Evolutionary conservation across 352 stramenopile species (phyloP), one percentile per base, ranked within the genome.

Genomic region (Hyaloperonospora arabidopsidis): DNA sequence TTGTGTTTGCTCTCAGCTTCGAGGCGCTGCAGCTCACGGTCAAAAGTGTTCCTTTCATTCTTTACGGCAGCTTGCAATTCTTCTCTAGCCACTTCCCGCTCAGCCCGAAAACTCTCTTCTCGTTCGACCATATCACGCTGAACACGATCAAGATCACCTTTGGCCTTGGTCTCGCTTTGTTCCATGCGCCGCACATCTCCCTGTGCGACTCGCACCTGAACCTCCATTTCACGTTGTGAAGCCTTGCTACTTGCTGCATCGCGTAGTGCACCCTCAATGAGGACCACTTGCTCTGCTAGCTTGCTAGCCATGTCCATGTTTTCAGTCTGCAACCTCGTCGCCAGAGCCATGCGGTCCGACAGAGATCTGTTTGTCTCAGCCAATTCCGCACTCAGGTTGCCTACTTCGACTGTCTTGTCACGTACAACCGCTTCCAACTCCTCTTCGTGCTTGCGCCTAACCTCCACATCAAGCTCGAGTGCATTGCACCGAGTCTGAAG

Each of bases 251-350:
- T 56, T 1, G 68, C 57, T 18, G 74, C 77, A 17, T 92, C 79
- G 0, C 76, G 77, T 14, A 89, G 40, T 6, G 82, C 79, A 23
- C 67, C 69, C 53, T 92, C 82, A 45, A 92, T 84, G 17, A 86
- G 59, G 7, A 76, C 82, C 0, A 83, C 82, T 41, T 89, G 79
- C 50, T 92, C 82, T 7, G 82, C 82, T 47, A 89, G 66, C 35
- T 87, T 89, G 17, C 78, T 74, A n/a, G 82, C 79, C 28, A 89
- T 85, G 1, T 68, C 69, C 75, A 93, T 89, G 57, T 94, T 92
- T 48, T 94, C 84, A 0, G 79, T 89, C 52, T 93, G 79, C 55
- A 92, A 61, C 10, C 83, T 80, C 25, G 85, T 87, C 11, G 83
- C 83, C 17, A 90, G 68, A 6, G 81, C 79, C 65, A 86, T 90